A percentile compares a stretch with the other conserved stretches of the same genome.
phyloP scores from a whole-genome alignment of 169 alveolate genomes.

The Eimeria acervulina region DNA sequence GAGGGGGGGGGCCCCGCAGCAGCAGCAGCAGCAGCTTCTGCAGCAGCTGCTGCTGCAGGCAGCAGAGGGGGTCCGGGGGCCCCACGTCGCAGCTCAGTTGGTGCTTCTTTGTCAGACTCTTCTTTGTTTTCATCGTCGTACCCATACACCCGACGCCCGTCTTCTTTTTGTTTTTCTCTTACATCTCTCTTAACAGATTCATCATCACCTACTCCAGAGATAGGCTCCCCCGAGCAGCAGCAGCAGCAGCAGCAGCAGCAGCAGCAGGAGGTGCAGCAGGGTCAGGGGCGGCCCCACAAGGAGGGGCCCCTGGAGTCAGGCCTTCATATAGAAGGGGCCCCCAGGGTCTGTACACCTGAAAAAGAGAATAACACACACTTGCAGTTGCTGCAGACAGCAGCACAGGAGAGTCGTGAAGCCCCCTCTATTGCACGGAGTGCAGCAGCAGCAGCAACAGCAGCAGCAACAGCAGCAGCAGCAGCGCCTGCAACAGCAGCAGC shows the following conservation, averaged over 20 bases:
- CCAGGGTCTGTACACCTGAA: too few species aligned
- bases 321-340: too few species aligned
- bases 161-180: neutral
- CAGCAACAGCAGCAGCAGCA: conserved; percentile 34
- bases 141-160: neutral
- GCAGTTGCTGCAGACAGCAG: neutral
- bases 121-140: neutral
- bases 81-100: too few species aligned
- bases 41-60: too few species aligned
- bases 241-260: too few species aligned
- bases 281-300: neutral
- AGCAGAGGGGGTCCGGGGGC: too few species aligned
- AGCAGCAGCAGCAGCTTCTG: too few species aligned
- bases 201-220: neutral
- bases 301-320: conserved; percentile 39
- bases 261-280: too few species aligned
- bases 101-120: too few species aligned
- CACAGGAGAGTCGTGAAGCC: too few species aligned
- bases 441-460: conserved; percentile 38
- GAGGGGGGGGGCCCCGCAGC: too few species aligned
- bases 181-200: neutral
- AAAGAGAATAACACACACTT: neutral
- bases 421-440: neutral
- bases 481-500: conserved; percentile 28
- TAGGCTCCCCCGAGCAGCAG: neutral